Conservation (phyloP, 148 eudicot genomes). For the Spergularia marina region DNA sequence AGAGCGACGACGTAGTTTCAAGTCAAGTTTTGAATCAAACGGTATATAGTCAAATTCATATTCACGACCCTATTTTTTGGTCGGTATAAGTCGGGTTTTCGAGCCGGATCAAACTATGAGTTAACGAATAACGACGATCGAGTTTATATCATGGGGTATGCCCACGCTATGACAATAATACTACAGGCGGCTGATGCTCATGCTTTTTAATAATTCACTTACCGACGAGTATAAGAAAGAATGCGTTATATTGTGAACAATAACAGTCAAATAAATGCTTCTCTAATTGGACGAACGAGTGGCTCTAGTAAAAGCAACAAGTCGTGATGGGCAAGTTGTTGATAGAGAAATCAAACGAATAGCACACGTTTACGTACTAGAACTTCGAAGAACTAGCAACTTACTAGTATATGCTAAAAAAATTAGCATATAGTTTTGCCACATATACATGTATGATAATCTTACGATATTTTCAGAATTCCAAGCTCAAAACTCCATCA, state of each 20-base stretch:
- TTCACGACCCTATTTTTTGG: no score
- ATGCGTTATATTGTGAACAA: background rate
- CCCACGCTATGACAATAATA: no score
- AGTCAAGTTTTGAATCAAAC: no score
- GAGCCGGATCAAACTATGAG: no score
- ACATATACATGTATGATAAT: background rate
- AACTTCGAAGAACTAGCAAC: no score
- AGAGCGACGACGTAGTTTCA: no score
- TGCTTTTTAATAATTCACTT: background rate
- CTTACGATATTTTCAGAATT: background rate
- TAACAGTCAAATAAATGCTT: background rate
- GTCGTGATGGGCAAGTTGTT: background rate
- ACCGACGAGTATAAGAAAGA: background rate
- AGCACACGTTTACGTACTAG: background rate
- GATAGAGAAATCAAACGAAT: background rate
- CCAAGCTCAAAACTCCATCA: background rate
- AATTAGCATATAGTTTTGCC: background rate
- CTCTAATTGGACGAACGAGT: background rate
- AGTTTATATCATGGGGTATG: no score
- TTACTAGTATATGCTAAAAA: background rate
- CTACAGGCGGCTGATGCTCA: no score
- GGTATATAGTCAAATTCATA: no score
- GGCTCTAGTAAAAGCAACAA: constrained; percentile 3
- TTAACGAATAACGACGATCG: no score
- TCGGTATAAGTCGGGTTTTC: no score